A percentile compares a stretch with the other conserved stretches of the same genome.
These are phyloP conservation scores for Mycena indigotica DNA, from an alignment of 768 basidiomycete species.

Conservation along the genomic window DNA sequence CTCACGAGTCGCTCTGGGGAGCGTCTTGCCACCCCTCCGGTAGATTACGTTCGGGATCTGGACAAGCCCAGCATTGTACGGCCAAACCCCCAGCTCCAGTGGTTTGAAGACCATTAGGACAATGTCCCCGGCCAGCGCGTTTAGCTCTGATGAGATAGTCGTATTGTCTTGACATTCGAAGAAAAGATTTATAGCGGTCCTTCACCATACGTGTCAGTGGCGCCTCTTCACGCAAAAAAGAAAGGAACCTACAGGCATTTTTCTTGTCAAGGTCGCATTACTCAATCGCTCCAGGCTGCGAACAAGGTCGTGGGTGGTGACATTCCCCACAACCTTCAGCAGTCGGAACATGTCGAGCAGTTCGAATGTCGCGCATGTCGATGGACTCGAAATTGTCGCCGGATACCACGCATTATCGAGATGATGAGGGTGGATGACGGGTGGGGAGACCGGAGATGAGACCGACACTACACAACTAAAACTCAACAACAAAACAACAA, in stretches of 20 bases:
- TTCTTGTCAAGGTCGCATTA: not conserved
- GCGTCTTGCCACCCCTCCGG: slow-evolving; percentile 19
- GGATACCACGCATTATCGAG: slow-evolving; percentile 21
- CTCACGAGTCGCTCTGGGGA: not conserved
- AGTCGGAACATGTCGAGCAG: slow-evolving; percentile 13
- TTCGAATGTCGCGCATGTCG: slow-evolving; percentile 12
- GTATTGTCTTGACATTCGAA: not conserved
- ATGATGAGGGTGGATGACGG: too few relatives aligned
- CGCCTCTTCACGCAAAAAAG: not conserved
- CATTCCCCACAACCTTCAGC: slow-evolving; percentile 15
- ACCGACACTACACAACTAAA: too few relatives aligned
- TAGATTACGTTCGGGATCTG: slow-evolving; percentile 15
- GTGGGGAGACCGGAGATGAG: too few relatives aligned
- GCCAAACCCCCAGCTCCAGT: slow-evolving; percentile 13
- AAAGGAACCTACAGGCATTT: slow-evolving; percentile 7
- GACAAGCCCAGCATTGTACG: slow-evolving; percentile 23
- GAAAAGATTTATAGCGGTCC: slow-evolving; percentile 10
- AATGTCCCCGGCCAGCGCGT: slow-evolving; percentile 16
- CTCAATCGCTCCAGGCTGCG: slow-evolving; percentile 7
- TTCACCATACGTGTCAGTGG: not conserved
- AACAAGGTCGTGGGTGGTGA: slow-evolving; percentile 19
- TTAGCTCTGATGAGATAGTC: not conserved
- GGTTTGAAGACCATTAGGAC: not conserved
- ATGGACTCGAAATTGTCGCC: slow-evolving; percentile 10
- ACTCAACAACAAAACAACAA: too few relatives aligned